phyloP scores from a whole-genome alignment of 1,284 basidiomycete species.

The Peniophora sp. region DNA sequence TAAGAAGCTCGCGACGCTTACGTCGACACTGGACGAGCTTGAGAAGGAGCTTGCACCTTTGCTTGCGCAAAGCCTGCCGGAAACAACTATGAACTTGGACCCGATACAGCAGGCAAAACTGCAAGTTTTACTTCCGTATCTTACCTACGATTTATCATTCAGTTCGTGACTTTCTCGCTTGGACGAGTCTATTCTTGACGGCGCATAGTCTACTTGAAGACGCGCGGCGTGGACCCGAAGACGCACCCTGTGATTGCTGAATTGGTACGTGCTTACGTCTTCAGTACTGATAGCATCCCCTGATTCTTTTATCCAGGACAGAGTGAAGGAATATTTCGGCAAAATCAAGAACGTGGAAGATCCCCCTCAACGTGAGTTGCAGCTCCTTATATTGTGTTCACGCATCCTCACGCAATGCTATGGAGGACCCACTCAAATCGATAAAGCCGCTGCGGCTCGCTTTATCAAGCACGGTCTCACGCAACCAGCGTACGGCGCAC shows the following conservation, averaged over 20 bases:
- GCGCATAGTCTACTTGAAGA: conserved; percentile 64
- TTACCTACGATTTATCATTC: conserved; percentile 79
- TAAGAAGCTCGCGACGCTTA: conserved; percentile 41
- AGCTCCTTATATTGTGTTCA: background rate
- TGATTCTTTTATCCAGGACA: conserved; percentile 38
- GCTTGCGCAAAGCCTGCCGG: conserved; percentile 54
- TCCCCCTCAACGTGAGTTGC: conserved; percentile 45
- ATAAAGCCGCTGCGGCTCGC: conserved; percentile 69
- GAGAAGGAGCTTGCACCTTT: conserved; percentile 58
- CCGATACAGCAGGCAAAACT: conserved; percentile 75
- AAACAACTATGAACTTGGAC: conserved; percentile 55
- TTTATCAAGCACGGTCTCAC: conserved; percentile 81
- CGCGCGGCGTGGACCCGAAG: conserved; percentile 68
- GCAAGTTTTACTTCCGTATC: conserved; percentile 65
- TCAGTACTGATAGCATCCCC: conserved; percentile 10
- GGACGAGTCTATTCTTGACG: conserved; percentile 3
- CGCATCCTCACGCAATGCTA: conserved; percentile 6
- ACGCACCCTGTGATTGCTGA: conserved; percentile 68
- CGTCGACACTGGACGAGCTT: conserved; percentile 55
- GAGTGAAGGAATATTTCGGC: conserved; percentile 69
- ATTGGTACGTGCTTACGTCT: conserved; percentile 52
- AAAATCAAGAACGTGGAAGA: conserved; percentile 73
- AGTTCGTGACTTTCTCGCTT: conserved; percentile 35
- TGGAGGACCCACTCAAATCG: conserved; percentile 49
- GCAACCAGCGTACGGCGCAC: conserved; percentile 37